A percentile compares a stretch with the other conserved stretches of the same genome.
Conservation (phyloP, 495 filamentous ascomycete species). For the Thermothielavioides terrestris region DNA sequence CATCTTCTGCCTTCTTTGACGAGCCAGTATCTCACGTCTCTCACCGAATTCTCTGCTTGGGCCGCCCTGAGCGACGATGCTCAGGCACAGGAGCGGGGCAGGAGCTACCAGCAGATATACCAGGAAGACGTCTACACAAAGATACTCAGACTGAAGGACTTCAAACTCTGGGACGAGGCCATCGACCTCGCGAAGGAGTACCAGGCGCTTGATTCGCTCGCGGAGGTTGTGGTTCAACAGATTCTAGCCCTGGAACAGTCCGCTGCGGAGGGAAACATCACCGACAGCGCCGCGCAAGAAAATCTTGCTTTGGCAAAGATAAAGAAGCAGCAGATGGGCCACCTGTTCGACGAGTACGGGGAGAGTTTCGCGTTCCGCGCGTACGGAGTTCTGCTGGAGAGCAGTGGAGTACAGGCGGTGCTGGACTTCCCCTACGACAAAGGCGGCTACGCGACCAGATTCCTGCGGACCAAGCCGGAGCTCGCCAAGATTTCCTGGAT, state of each 20-base stretch:
- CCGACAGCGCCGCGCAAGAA: conserved; percentile 19
- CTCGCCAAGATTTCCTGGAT: conserved; percentile 85
- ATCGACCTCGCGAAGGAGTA: conserved; percentile 68
- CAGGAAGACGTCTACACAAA: conserved; percentile 34
- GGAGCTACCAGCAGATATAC: conserved; percentile 29
- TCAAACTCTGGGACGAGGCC: conserved; percentile 58
- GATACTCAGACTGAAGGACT: conserved; percentile 49
- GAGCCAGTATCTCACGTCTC: conserved; percentile 36
- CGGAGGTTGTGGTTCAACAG: conserved; percentile 45
- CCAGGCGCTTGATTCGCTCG: conserved; percentile 58
- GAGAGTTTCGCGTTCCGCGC: conserved; percentile 69
- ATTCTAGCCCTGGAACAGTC: conserved; percentile 26
- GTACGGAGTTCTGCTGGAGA: conserved; percentile 64
- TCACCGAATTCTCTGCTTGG: conserved; percentile 35
- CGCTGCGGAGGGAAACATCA: conserved; percentile 12
- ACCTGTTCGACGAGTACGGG: conserved; percentile 68
- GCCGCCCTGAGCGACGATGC: conserved; percentile 30
- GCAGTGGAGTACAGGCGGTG: conserved; percentile 54
- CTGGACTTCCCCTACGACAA: conserved; percentile 56
- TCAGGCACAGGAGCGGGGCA: conserved; percentile 25
- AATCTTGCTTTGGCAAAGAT: conserved; percentile 21
- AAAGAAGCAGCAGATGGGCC: conserved; percentile 36
- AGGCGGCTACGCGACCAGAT: conserved; percentile 60
- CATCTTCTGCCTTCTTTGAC: conserved; percentile 36
- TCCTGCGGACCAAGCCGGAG: conserved; percentile 57